These are phyloP conservation scores for Beverwykella pulmonaria DNA, from an alignment of 495 filamentous ascomycete species.

Conservation along the genomic window DNA sequence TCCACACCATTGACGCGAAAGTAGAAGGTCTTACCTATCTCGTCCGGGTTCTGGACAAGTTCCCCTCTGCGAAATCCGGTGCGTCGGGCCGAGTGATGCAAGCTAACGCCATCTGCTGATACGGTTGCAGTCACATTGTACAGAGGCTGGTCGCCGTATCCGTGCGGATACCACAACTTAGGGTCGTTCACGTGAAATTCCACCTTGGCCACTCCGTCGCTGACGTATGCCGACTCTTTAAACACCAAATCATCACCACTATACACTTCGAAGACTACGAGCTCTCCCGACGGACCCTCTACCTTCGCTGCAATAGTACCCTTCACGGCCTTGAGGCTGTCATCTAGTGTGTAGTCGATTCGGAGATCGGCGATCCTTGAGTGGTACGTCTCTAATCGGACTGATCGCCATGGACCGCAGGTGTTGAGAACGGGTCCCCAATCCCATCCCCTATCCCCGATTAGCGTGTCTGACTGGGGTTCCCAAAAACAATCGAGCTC, in stretches of 20 bases:
- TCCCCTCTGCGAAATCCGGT: constrained; percentile 46
- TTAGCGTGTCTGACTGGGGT: constrained; percentile 15
- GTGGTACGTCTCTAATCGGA: constrained; percentile 45
- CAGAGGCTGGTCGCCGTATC: constrained; percentile 46
- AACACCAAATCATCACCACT: constrained; percentile 37
- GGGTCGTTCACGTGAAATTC: constrained; percentile 42
- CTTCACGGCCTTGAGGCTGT: constrained; percentile 39
- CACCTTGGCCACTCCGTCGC: constrained; percentile 39
- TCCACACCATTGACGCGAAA: constrained; percentile 47
- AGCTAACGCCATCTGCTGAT: constrained; percentile 33
- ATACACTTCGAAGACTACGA: constrained; percentile 38
- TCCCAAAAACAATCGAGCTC: background rate
- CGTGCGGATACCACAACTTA: constrained; percentile 47
- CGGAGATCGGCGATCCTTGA: constrained; percentile 41
- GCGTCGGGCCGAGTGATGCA: constrained; percentile 39
- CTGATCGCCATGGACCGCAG: constrained; percentile 46
- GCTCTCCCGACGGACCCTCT: constrained; percentile 37
- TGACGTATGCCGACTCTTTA: constrained; percentile 36
- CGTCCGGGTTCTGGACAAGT: constrained; percentile 45
- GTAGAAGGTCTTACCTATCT: constrained; percentile 47
- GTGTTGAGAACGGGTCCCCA: constrained; percentile 48
- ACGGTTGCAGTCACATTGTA: constrained; percentile 43
- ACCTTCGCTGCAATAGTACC: constrained; percentile 39
- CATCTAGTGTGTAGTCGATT: constrained; percentile 42
- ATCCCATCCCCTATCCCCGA: constrained; percentile 43